Percentiles rank a stretch among this genome's conserved stretches.
These are phyloP conservation scores for Kazachstania viticola DNA, from an alignment of 805 yeast genomes.

Conservation along the genomic window DNA sequence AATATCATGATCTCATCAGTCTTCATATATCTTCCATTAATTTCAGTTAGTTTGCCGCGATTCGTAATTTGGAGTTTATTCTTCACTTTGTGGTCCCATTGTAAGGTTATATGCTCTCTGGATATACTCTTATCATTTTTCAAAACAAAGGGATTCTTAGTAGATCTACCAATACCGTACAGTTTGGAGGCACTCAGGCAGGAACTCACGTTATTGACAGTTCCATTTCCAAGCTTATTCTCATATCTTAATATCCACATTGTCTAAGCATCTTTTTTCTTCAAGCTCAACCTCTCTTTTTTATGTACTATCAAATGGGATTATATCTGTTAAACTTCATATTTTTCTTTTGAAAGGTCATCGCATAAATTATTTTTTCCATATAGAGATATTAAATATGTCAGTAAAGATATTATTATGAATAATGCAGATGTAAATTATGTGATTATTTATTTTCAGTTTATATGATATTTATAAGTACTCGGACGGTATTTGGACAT, in stretches of 20 bases:
- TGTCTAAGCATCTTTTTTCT: no score
- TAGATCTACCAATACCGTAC: slow-evolving; percentile 23
- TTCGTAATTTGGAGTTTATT: slow-evolving; percentile 6
- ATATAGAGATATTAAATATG: no score
- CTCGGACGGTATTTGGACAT: slow-evolving; percentile 3
- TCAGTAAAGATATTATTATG: no score
- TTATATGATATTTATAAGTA: no score
- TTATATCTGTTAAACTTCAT: no score
- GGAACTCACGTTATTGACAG: slow-evolving; percentile 6
- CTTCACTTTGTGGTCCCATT: slow-evolving; percentile 8
- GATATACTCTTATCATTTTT: slow-evolving; percentile 27
- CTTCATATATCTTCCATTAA: slow-evolving; percentile 10
- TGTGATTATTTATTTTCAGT: no score
- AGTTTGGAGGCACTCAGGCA: slow-evolving; percentile 7
- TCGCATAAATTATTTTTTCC: no score
- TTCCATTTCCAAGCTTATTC: slow-evolving; percentile 13
- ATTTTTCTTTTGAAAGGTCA: no score
- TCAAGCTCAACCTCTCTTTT: no score
- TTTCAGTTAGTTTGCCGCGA: slow-evolving; percentile 22
- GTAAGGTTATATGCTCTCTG: slow-evolving; percentile 17
- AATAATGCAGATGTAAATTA: no score
- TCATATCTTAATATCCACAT: slow-evolving; percentile 21
- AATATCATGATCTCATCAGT: slow-evolving; percentile 9
- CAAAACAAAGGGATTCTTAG: slow-evolving; percentile 17
- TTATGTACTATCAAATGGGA: no score